Base-by-base conservation (phyloP, 352 stramenopile genomes). In the Sclerospora graminicola region DNA sequence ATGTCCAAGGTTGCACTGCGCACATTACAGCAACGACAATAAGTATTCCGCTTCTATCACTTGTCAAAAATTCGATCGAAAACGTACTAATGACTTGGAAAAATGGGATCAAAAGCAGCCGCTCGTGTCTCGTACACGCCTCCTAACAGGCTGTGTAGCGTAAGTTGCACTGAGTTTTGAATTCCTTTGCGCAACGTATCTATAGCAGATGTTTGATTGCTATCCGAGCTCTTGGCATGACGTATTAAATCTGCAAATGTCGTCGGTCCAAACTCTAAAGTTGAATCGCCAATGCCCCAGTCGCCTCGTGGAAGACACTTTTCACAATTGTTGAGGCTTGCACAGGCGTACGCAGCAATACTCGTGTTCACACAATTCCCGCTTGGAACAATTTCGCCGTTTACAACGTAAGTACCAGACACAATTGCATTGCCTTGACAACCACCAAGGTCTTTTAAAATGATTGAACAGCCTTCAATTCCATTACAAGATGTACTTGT, bases 341-440 rank as follows among this genome's bases (percentile, higher is more conserved):
- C 64, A 35, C 71, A 84, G 0, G 69, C 71, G 10, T 60, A 55
- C 2, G 44, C 60, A 1, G 69, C 62, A 14, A 84, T 56, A 18
- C 66, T 78, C 5, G 16, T 45, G 37, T 79, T 79, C 16, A 75
- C 69, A 26, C 75, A 87, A 46, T 82, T 82, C 10, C 69, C 75
- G 10, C 34, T 45, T 5, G 46, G 42, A 28, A 64, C 26, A 5
- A n/a, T 27, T 26, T 56, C 59, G 0, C 59, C 59, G 23, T 64
- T 60, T 29, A 69, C 45, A 4, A 59, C 36, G 41, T 65, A 73
- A 4, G 21, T 18, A 15, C 49, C 55, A 13, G 53, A 36, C 9
- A 48, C 37, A 16, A 68, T 45, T 41, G 76, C 63, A 5, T 54
- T 39, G 2, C 75, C 68, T 24, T 51, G 39, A 18, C 66, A 80